Conservation (phyloP, 331 rosid species). For the Prunus yedoensis region DNA sequence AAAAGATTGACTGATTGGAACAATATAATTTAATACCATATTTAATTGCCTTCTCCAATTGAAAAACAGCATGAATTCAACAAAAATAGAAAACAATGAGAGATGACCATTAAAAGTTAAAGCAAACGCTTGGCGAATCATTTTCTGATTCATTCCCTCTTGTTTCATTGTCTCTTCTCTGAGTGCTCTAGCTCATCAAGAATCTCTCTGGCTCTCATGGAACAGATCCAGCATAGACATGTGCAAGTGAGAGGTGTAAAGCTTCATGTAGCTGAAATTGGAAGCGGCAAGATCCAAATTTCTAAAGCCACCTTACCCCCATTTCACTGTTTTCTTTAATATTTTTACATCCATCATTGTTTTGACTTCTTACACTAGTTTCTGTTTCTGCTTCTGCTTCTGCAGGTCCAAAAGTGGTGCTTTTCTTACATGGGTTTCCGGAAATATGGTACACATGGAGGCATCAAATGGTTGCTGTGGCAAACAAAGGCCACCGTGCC, state of each 20-base stretch:
- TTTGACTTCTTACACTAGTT: background rate
- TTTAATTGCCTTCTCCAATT: no score
- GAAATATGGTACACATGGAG: conserved; percentile 76
- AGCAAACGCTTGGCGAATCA: no score
- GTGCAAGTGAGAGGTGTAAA: conserved; percentile 53
- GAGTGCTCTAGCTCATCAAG: no score
- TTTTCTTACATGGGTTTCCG: conserved; percentile 70
- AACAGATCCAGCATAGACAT: conserved; percentile 38
- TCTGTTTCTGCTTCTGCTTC: background rate
- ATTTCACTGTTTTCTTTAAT: background rate
- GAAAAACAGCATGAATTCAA: no score
- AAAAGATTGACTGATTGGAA: no score
- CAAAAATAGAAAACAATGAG: no score
- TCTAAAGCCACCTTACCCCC: background rate
- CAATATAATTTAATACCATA: no score
- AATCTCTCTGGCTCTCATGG: conserved; percentile 26
- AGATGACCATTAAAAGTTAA: no score
- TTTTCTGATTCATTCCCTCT: no score
- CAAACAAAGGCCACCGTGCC: conserved; percentile 53
- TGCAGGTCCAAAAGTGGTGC: conserved; percentile 46
- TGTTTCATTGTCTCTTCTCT: no score
- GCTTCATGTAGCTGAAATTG: conserved; percentile 56
- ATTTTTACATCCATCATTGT: background rate
- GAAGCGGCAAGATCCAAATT: conserved; percentile 23
- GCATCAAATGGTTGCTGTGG: conserved; percentile 53